phyloP scores from a whole-genome alignment of 2,329 filamentous ascomycete genomes.

The Didymella exigua region DNA sequence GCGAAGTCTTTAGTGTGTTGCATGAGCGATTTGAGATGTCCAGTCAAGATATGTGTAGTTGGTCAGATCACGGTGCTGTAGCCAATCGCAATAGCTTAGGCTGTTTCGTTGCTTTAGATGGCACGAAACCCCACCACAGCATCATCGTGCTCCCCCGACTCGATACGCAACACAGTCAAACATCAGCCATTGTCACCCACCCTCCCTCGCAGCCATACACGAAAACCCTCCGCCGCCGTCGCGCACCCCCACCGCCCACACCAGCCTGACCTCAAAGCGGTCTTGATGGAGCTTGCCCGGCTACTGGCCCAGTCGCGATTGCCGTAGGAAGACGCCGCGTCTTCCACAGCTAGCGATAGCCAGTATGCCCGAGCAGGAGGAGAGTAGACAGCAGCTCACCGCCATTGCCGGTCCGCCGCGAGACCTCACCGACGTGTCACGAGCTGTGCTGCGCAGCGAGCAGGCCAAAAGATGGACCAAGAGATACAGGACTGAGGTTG shows the following conservation, averaged over 20 bases:
- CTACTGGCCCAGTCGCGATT: slow-evolving; percentile 62
- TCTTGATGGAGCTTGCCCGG: slow-evolving; percentile 62
- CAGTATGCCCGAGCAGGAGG: slow-evolving; percentile 50
- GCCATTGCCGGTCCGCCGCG: slow-evolving; percentile 39
- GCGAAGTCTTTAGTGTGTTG: neutral
- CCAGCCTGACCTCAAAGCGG: slow-evolving; percentile 33
- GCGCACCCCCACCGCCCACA: slow-evolving; percentile 16
- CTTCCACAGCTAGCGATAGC: slow-evolving; percentile 57
- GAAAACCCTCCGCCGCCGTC: slow-evolving; percentile 12
- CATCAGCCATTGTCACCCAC: slow-evolving; percentile 37
- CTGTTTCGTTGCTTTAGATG: slow-evolving; percentile 11
- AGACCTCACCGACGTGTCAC: slow-evolving; percentile 48
- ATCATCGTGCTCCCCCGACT: slow-evolving; percentile 34
- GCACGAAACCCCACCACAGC: slow-evolving; percentile 41
- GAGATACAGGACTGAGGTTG: slow-evolving; percentile 79
- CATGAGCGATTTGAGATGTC: slow-evolving; percentile 11
- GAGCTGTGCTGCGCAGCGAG: slow-evolving; percentile 46
- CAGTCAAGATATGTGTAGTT: slow-evolving; percentile 13
- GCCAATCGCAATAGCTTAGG: slow-evolving; percentile 15
- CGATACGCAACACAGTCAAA: slow-evolving; percentile 23
- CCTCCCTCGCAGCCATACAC: slow-evolving; percentile 16
- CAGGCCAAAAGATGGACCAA: slow-evolving; percentile 66
- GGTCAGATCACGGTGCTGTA: slow-evolving; percentile 6
- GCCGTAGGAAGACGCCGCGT: slow-evolving; percentile 63
- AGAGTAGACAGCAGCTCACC: slow-evolving; percentile 28